These are phyloP conservation scores for Talinum fruticosum DNA, from an alignment of 148 eudicot species.

Conservation along the genomic window DNA sequence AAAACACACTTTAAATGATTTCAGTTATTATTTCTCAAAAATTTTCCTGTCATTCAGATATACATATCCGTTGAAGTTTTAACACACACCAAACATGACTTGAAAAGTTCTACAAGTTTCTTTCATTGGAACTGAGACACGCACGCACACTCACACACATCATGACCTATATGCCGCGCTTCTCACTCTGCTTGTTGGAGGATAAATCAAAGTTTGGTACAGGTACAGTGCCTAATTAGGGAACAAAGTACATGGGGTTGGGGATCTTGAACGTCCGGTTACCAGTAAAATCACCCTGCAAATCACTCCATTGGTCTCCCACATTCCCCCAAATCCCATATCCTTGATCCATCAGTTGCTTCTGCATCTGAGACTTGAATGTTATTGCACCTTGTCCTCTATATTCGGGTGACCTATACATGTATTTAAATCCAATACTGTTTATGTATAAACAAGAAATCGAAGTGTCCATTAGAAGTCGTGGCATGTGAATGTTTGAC, in stretches of 20 bases:
- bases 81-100: background rate
- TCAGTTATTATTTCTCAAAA: background rate
- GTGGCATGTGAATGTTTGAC: no score
- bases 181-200: background rate
- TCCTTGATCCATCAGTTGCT: conserved; percentile 50
- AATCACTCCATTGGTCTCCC: conserved; percentile 95
- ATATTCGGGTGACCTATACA: conserved; percentile 27
- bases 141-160: background rate
- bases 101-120: background rate
- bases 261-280: conserved; percentile 80
- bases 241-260: conserved; percentile 89
- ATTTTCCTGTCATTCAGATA: background rate
- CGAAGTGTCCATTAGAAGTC: background rate
- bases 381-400: conserved; percentile 52
- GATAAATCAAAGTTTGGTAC: background rate
- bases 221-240: conserved; percentile 25
- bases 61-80: background rate
- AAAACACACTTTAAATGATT: background rate
- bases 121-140: background rate
- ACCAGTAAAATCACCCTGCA: conserved; percentile 60
- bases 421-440: background rate
- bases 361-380: conserved; percentile 60
- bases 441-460: background rate
- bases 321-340: conserved; percentile 86
- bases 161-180: background rate